phyloP scores from a whole-genome alignment of 2,329 filamentous ascomycete species.

The Capronia epimyces region DNA sequence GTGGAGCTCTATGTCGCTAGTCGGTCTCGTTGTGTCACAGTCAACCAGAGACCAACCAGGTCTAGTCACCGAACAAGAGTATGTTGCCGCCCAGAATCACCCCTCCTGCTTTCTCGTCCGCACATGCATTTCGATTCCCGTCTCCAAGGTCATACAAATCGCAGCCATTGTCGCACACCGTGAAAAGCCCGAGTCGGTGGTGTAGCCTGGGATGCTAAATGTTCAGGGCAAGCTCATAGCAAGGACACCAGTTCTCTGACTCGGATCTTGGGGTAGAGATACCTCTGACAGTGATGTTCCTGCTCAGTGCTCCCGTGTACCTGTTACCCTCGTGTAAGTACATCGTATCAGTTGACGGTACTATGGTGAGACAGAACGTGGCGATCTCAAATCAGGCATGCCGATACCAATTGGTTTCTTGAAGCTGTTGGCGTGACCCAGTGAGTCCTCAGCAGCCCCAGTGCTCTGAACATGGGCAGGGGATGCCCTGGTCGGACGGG shows the following conservation, averaged over 20 bases:
- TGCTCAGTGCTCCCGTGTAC: background rate
- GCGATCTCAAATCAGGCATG: constrained; percentile 3
- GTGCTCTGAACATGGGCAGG: background rate
- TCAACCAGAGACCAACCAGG: background rate
- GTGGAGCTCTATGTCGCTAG: background rate
- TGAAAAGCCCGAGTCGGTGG: background rate
- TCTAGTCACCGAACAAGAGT: background rate
- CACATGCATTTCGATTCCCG: background rate
- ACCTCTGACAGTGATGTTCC: background rate
- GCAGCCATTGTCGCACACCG: constrained; percentile 1
- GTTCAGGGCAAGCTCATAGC: background rate
- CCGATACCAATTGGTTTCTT: background rate
- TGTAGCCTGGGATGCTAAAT: background rate
- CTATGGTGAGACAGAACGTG: background rate
- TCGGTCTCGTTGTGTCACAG: constrained; percentile 4
- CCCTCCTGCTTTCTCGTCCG: background rate
- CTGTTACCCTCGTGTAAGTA: constrained; percentile 7
- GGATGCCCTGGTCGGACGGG: background rate
- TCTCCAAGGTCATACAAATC: background rate
- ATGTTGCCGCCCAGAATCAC: background rate
- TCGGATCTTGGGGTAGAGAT: constrained; percentile 5
- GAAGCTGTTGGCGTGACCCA: background rate
- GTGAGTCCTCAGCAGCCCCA: background rate
- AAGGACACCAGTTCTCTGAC: constrained; percentile 1
- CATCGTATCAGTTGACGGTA: background rate